Evolutionary conservation across 768 basidiomycete species (phyloP), one percentile per base, ranked within the genome.

Genomic region (Termitomyces sp.): DNA sequence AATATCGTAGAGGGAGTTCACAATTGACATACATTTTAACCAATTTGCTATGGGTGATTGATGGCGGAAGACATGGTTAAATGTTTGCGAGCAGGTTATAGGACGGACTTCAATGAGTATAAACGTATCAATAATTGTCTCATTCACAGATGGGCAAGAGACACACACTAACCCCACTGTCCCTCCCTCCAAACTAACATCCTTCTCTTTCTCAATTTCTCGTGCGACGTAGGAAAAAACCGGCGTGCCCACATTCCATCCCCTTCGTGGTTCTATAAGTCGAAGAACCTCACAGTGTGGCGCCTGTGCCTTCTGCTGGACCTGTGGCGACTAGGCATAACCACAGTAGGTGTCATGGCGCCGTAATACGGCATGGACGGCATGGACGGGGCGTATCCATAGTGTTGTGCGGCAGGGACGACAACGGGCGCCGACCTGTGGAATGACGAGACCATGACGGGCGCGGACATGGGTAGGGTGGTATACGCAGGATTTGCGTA

Each of bases 141-240:
- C 61, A 61, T 66, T 63, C 58, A 63, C 58, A 63, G 58, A 61
- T 16, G 56, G 58, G 60, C 58, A 56, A 63, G 48, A 63, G 64
- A 66, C 58, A 61, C 55, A 63, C 60, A 56, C 56, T n/a, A 46
- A 8, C 50, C 48, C 58, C n/a, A 40, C 50, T 58, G 41, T 49
- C 49, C 10, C 38, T 30, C 13, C 61, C 23, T 36, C 46, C 33
- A 59, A 30, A 49, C 58, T 16, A 53, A 6, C 35, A 52, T 13
- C 38, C 47, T 38, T 18, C 20, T 60, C 46, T 33, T 60, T 40
- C 50, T 23, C 23, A 30, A 2, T 48, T 36, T 44, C 53, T 47
- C 32, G 5, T 33, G 18, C 33, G 30, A 33, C 48, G 14, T 32
- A 26, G 12, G 12, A 33, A 33, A 14, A 18, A 28, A 41, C 47